Conservation (phyloP, 352 stramenopile species). For the Phytophthora hibernalis region DNA sequence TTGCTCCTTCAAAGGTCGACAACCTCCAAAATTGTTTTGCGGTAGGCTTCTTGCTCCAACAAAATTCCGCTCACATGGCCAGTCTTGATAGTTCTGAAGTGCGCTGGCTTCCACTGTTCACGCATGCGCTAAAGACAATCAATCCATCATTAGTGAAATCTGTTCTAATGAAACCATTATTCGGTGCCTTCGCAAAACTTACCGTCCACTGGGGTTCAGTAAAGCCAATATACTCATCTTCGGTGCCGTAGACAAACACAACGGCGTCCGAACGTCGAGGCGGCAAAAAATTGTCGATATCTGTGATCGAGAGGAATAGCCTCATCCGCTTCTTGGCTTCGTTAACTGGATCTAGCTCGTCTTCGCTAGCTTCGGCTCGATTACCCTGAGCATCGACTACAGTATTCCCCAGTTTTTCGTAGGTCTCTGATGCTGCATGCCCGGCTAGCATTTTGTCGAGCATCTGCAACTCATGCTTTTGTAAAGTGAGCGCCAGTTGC, state of each 20-base stretch:
- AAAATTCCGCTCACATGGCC: slow-evolving; percentile 85
- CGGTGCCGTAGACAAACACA: slow-evolving; percentile 77
- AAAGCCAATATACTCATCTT: slow-evolving; percentile 82
- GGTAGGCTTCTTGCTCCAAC: slow-evolving; percentile 71
- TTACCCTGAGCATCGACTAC: neutral
- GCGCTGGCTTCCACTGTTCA: slow-evolving; percentile 59
- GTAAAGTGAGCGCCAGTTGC: slow-evolving; percentile 79
- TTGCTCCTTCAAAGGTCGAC: slow-evolving; percentile 43
- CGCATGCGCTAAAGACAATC: slow-evolving; percentile 48
- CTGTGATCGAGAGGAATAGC: slow-evolving; percentile 81
- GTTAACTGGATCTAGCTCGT: slow-evolving; percentile 54
- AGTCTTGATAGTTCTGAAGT: slow-evolving; percentile 71
- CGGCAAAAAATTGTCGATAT: slow-evolving; percentile 83
- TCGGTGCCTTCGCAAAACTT: slow-evolving; percentile 1
- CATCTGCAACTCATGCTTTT: slow-evolving; percentile 71
- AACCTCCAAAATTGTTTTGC: slow-evolving; percentile 77
- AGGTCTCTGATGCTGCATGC: slow-evolving; percentile 37
- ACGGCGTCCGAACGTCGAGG: slow-evolving; percentile 72
- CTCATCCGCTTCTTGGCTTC: slow-evolving; percentile 82
- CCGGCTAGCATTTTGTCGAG: slow-evolving; percentile 75
- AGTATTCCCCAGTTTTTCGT: slow-evolving; percentile 20
- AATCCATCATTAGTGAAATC: no score
- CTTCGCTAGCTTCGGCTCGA: neutral
- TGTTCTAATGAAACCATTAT: neutral
- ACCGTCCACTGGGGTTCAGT: slow-evolving; percentile 69